Base-by-base conservation (phyloP, 768 basidiomycete species). In the Ramaria sp. region DNA sequence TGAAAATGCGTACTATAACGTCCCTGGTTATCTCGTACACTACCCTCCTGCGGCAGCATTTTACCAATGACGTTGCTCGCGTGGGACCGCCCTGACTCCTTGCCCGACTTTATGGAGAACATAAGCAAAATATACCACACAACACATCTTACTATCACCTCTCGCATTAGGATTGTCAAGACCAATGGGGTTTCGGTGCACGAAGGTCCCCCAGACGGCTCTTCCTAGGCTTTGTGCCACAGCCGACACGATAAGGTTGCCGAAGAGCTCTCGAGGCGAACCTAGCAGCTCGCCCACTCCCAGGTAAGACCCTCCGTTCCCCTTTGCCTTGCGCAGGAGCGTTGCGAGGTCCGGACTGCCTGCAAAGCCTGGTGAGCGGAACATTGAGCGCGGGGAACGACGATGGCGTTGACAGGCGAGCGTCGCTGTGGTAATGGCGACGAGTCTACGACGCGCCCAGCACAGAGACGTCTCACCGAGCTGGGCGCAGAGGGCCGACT, bases 11-110 rank as follows among this genome's bases (percentile, higher is more conserved):
- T 57, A 27, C 49, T 42, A 55, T 51, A 61, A 68, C 77, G 67
- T 69, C 88, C 86, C 54, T 82, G 82, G 69, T 84, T 80, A 67
- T 88, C 86, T 51, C 86, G 76, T 33, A 80, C 75, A 27, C 45
- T 62, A 34, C 77, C 77, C 49, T 71, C 75, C 62, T 83, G 78
- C 3, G 86, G 86, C 39, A 84, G 70, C 82, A 91, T 84, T 69
- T 83, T 89, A 2, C 86, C 87, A 61, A 86, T 74, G 65, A 91
- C 83, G 88, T 91, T 38, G 81, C 78, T 60, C 86, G 72, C 57
- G 91, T 82, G 6, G 87, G 82, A 7, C 9, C 54, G 54, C 54
- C 48, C 48, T 11, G 80, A 77, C n/a, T n/a, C n/a, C 66, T 79
- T 88, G 11, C 72, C 64, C 30, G 70, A 65, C 81, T 82, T 63